Conservation (phyloP, 2,329 filamentous ascomycete genomes). For the Penicillium italicum region DNA sequence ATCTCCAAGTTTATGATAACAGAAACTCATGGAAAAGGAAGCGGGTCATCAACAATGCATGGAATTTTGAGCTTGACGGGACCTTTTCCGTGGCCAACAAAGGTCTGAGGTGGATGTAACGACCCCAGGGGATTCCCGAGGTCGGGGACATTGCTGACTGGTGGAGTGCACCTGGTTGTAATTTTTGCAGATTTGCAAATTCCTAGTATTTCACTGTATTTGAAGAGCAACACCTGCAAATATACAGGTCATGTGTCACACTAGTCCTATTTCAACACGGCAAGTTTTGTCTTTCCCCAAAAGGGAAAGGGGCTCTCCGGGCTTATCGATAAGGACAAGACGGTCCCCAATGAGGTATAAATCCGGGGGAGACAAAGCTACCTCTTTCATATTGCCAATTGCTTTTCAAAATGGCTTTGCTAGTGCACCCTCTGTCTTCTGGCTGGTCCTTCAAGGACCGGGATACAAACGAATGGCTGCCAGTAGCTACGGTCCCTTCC, state of each 20-base stretch:
- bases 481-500: slow-evolving; percentile 38
- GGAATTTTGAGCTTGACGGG: slow-evolving; percentile 8
- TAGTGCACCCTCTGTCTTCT: slow-evolving; percentile 22
- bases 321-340: slow-evolving; percentile 19
- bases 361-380: slow-evolving; percentile 1
- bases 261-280: slow-evolving; percentile 6
- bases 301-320: slow-evolving; percentile 14
- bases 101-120: background rate
- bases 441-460: slow-evolving; percentile 41
- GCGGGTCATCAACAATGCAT: background rate
- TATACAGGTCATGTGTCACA: slow-evolving; percentile 6
- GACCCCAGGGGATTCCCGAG: background rate
- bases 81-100: slow-evolving; percentile 3
- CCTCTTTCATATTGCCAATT: background rate
- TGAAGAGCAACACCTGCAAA: background rate
- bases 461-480: slow-evolving; percentile 36
- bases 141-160: background rate
- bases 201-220: background rate
- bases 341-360: slow-evolving; percentile 9
- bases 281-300: slow-evolving; percentile 11
- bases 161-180: background rate
- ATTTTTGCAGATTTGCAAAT: background rate
- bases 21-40: background rate
- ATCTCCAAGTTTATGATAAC: background rate
- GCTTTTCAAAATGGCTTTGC: slow-evolving; percentile 16